These are phyloP conservation scores for button mushroom (Agaricus bisporus) DNA, from an alignment of 768 basidiomycete species.

Conservation along the genomic window DNA sequence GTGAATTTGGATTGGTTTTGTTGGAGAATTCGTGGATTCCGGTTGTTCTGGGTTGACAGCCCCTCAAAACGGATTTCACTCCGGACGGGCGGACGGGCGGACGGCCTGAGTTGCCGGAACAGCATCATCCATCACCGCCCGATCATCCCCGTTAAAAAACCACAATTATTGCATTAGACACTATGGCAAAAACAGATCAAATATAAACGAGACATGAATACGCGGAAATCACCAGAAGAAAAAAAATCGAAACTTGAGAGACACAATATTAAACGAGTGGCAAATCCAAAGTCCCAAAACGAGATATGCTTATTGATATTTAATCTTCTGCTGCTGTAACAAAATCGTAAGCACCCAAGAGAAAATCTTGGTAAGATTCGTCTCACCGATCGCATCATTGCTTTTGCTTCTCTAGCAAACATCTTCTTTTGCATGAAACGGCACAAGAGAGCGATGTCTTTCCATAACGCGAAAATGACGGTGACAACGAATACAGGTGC, in stretches of 20 bases:
- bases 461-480: slow-evolving; percentile 44
- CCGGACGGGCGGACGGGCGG: slow-evolving; percentile 4
- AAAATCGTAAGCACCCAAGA: too few relatives aligned
- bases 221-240: too few relatives aligned
- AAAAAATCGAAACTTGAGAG: not conserved
- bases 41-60: slow-evolving; percentile 3
- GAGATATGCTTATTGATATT: not conserved
- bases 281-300: not conserved
- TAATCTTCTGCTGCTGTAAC: slow-evolving; percentile 1
- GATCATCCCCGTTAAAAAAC: not conserved
- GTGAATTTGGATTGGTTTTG: not conserved
- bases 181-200: too few relatives aligned
- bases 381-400: slow-evolving; percentile 23
- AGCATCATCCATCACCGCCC: not conserved
- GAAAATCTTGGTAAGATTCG: not conserved
- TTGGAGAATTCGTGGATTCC: slow-evolving; percentile 9
- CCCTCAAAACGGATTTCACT: not conserved
- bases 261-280: not conserved
- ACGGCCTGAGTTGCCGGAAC: not conserved
- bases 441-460: slow-evolving; percentile 39
- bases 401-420: slow-evolving; percentile 14
- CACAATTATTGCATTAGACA: not conserved
- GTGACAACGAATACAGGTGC: slow-evolving; percentile 52
- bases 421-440: slow-evolving; percentile 43
- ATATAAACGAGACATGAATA: too few relatives aligned